Conservation (phyloP, 1,284 basidiomycete species). For the Pisolithus thermaeus region DNA sequence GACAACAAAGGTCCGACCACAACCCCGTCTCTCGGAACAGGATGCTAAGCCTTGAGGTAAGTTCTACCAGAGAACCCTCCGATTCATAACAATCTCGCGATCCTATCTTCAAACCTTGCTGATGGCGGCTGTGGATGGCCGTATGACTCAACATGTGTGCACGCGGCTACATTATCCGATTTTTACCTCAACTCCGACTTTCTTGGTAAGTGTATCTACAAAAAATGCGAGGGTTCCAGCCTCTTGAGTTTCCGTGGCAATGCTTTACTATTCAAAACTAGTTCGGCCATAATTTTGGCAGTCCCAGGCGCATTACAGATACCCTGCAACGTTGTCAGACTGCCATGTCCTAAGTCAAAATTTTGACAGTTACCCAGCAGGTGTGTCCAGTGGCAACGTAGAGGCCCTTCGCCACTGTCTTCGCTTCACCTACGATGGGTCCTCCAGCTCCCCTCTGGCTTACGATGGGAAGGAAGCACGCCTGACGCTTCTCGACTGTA, state of each 20-base stretch:
- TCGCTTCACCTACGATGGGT: constrained; percentile 57
- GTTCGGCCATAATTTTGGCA: constrained; percentile 51
- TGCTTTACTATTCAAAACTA: constrained; percentile 52
- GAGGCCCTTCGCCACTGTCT: constrained; percentile 44
- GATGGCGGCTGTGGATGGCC: neutral
- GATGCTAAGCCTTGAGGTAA: neutral
- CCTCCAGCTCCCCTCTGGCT: constrained; percentile 37
- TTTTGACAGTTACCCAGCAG: constrained; percentile 47
- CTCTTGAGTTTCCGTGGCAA: constrained; percentile 44
- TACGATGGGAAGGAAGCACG: constrained; percentile 63
- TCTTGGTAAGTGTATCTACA: constrained; percentile 18
- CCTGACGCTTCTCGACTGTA: constrained; percentile 50
- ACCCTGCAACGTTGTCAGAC: constrained; percentile 38
- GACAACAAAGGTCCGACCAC: too few relatives aligned
- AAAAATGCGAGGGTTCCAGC: constrained; percentile 38
- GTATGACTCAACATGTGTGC: neutral
- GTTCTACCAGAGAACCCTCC: neutral
- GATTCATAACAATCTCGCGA: neutral
- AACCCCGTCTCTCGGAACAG: too few relatives aligned
- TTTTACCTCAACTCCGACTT: neutral
- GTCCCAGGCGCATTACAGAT: constrained; percentile 72
- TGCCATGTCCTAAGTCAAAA: neutral
- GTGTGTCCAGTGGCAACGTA: constrained; percentile 65
- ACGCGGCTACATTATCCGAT: neutral
- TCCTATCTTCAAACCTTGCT: neutral